Evolutionary conservation across 768 basidiomycete genomes (phyloP).

Genomic region (Mycena filopes): DNA sequence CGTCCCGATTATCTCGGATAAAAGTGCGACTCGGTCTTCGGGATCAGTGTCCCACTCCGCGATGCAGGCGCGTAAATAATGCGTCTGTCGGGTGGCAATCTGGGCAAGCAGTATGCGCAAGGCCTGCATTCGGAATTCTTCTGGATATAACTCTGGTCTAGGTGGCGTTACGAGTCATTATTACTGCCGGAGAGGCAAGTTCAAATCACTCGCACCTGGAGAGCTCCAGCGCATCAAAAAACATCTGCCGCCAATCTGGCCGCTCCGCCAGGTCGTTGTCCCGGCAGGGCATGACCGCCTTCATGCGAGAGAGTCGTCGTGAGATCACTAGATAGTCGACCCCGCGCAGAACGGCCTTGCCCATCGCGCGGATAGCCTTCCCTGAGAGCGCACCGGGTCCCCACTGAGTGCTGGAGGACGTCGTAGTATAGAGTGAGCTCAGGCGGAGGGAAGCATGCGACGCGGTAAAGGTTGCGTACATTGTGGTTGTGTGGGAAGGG

Average conservation of each 20-base stretch:
- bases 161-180: background rate
- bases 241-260: background rate
- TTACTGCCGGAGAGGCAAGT: background rate
- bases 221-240: background rate
- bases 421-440: constrained; percentile 12
- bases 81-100: background rate
- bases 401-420: constrained; percentile 22
- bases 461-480: too few species aligned
- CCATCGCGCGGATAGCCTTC: background rate
- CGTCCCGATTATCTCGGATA: constrained; percentile 2
- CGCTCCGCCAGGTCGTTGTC: background rate
- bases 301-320: background rate
- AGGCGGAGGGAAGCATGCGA: background rate
- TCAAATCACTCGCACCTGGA: constrained; percentile 2
- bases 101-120: constrained; percentile 4
- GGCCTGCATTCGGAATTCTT: background rate
- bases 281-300: background rate
- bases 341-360: constrained; percentile 3
- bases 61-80: background rate
- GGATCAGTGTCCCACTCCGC: background rate
- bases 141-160: constrained; percentile 11
- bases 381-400: constrained; percentile 12
- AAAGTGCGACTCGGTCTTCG: background rate
- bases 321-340: constrained; percentile 6
- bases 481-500: too few species aligned